Conservation (phyloP, 208 protist species). For the Wallacemonas rigidus region DNA sequence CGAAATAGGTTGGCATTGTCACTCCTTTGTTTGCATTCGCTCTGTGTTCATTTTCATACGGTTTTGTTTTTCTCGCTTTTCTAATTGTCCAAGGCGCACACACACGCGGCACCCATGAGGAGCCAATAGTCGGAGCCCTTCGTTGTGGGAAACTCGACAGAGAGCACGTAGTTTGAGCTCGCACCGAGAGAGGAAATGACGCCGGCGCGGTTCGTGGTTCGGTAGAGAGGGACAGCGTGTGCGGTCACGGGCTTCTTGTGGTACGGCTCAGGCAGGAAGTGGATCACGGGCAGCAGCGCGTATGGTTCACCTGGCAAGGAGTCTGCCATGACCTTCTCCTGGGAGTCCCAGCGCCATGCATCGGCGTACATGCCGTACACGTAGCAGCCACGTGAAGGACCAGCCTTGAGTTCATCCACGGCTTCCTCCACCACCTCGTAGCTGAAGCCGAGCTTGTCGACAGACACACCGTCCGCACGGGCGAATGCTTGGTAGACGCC, state of each 20-base stretch:
- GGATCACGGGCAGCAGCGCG: slow-evolving; percentile 91
- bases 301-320: slow-evolving; percentile 90
- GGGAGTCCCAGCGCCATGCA: slow-evolving; percentile 94
- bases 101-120: slow-evolving; percentile 89
- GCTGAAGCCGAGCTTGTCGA: slow-evolving; percentile 95
- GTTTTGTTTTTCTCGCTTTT: neutral
- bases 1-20: too few species aligned
- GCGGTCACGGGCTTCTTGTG: slow-evolving; percentile 65
- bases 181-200: slow-evolving; percentile 96
- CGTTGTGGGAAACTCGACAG: slow-evolving; percentile 85
- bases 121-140: slow-evolving; percentile 90
- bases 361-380: slow-evolving; percentile 97
- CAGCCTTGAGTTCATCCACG: slow-evolving; percentile 48
- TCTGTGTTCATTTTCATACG: neutral
- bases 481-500: slow-evolving; percentile 96
- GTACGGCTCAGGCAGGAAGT: slow-evolving; percentile 94
- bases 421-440: slow-evolving; percentile 84
- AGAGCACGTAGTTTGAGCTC: slow-evolving; percentile 95
- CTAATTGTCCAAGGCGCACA: slow-evolving; percentile 77
- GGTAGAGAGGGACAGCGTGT: slow-evolving; percentile 95
- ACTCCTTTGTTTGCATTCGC: too few species aligned
- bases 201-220: slow-evolving; percentile 93
- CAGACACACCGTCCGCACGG: slow-evolving; percentile 94
- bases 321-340: slow-evolving; percentile 80
- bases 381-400: slow-evolving; percentile 93